Percentiles rank a stretch among this genome's conserved stretches.
Evolutionary conservation across 768 basidiomycete genomes (phyloP).

Genomic region (Nidularia sp.): DNA sequence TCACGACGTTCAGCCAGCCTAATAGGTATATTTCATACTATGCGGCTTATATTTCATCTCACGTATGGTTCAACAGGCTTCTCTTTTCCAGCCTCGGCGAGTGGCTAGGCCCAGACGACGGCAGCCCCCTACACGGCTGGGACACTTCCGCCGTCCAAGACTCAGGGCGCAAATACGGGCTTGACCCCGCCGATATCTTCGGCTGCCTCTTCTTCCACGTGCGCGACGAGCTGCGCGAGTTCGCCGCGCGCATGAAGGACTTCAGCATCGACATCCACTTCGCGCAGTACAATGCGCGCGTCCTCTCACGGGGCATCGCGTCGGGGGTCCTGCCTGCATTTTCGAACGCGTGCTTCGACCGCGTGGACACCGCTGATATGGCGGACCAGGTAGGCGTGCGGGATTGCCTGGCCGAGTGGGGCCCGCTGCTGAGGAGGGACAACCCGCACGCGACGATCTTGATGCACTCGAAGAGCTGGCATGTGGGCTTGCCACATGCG

Average conservation of each 20-base stretch:
- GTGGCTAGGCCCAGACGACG: conserved; percentile 37
- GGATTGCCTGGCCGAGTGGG: conserved; percentile 30
- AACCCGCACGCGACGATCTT: conserved; percentile 28
- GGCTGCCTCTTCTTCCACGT: conserved; percentile 42
- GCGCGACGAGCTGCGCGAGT: conserved; percentile 33
- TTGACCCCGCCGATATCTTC: conserved; percentile 31
- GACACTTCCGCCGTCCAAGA: conserved; percentile 35
- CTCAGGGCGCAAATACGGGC: conserved; percentile 27
- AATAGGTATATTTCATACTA: conserved; percentile 25
- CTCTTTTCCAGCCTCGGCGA: conserved; percentile 40
- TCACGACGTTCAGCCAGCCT: conserved; percentile 26
- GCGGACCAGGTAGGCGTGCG: conserved; percentile 25
- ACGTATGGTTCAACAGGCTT: conserved; percentile 9
- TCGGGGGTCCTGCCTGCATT: conserved; percentile 32
- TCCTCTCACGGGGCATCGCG: conserved; percentile 36
- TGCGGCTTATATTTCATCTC: conserved; percentile 11
- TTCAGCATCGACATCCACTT: conserved; percentile 31
- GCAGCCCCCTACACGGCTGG: conserved; percentile 48
- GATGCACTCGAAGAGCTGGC: conserved; percentile 36
- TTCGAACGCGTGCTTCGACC: conserved; percentile 30
- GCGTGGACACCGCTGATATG: conserved; percentile 32
- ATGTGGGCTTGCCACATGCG: conserved; percentile 20
- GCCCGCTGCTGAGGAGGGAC: conserved; percentile 25
- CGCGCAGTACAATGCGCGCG: conserved; percentile 36
- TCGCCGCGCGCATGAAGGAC: conserved; percentile 29